Percentiles rank a stretch among this genome's conserved stretches.
Evolutionary conservation across 2,329 filamentous ascomycete species (phyloP).

Genomic region (Fonsecaea pedrosoi): DNA sequence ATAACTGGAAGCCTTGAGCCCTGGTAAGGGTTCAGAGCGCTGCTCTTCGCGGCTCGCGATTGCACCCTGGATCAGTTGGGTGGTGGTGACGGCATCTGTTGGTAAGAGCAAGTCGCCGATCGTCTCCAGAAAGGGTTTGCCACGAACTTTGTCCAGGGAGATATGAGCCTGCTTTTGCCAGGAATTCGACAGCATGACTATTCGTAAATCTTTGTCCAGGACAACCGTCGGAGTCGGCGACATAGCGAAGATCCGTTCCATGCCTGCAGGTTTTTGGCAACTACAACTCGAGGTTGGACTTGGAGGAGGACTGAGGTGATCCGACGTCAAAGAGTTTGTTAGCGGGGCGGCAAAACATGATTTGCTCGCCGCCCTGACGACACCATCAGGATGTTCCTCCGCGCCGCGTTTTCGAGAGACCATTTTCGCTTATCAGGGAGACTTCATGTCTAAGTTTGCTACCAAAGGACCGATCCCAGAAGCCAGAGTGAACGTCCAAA

Average conservation of each 20-base stretch:
- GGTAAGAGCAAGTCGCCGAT: conserved; percentile 45
- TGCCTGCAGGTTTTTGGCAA: conserved; percentile 23
- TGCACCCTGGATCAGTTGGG: conserved; percentile 48
- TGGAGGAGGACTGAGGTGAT: conserved; percentile 30
- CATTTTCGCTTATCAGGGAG: conserved; percentile 27
- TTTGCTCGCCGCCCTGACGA: conserved; percentile 17
- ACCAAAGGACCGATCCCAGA: neutral
- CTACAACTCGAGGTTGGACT: conserved; percentile 22
- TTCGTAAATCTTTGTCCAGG: conserved; percentile 46
- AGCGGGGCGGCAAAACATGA: conserved; percentile 26
- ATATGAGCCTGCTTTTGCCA: conserved; percentile 47
- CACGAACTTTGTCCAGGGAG: conserved; percentile 47
- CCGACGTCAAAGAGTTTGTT: conserved; percentile 21
- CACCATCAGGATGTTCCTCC: conserved; percentile 26
- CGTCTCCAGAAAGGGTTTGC: conserved; percentile 50
- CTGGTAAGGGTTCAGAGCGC: conserved; percentile 44
- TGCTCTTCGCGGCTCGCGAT: conserved; percentile 47
- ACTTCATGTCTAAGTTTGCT: conserved; percentile 10
- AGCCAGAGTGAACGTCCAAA: conserved; percentile 5
- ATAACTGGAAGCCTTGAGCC: conserved; percentile 34
- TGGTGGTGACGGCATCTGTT: conserved; percentile 47
- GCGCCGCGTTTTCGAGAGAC: conserved; percentile 32
- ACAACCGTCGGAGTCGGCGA: conserved; percentile 50
- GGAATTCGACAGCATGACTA: conserved; percentile 55
- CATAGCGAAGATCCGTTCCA: conserved; percentile 41